These are phyloP conservation scores for Massarina eburnea DNA, from an alignment of 2,329 filamentous ascomycete species.

Conservation along the genomic window DNA sequence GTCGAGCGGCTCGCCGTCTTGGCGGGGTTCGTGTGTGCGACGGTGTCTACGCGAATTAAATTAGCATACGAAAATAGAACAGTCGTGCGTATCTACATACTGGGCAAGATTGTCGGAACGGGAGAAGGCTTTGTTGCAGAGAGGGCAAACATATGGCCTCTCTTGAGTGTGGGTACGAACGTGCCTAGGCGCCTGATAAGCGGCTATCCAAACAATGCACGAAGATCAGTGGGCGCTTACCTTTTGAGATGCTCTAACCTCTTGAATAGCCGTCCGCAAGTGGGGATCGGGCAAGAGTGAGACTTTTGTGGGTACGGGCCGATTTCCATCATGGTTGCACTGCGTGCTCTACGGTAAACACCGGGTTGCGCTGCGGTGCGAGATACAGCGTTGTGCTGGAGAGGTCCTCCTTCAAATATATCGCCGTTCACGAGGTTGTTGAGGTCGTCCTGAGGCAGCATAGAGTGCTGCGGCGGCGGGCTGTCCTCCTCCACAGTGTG, in stretches of 20 bases:
- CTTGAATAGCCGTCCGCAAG: constrained; percentile 97
- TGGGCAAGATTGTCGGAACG: constrained; percentile 98
- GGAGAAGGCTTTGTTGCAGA: constrained; percentile 99
- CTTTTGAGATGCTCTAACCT: constrained; percentile 98
- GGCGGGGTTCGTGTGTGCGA: constrained; percentile 77
- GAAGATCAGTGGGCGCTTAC: constrained; percentile 62
- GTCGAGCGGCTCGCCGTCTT: constrained; percentile 64
- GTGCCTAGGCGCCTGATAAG: constrained; percentile 68
- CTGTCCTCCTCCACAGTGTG: constrained; percentile 84
- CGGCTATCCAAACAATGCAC: constrained; percentile 49
- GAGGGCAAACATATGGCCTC: constrained; percentile 94
- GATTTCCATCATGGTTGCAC: constrained; percentile 94
- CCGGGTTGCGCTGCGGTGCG: constrained; percentile 65
- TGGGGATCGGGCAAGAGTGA: constrained; percentile 98
- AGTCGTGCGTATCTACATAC: constrained; percentile 55
- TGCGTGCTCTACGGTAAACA: constrained; percentile 85
- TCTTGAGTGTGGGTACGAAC: constrained; percentile 99
- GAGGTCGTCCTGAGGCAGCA: constrained; percentile 71
- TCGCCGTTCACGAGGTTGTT: constrained; percentile 46
- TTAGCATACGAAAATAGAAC: constrained; percentile 35
- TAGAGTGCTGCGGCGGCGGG: constrained; percentile 70
- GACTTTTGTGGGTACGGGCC: constrained; percentile 97
- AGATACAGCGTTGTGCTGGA: constrained; percentile 61
- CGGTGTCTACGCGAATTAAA: constrained; percentile 59
- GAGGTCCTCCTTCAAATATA: constrained; percentile 42